Base-by-base conservation (phyloP, 257 asterid species). In the Scutellaria baicalensis region DNA sequence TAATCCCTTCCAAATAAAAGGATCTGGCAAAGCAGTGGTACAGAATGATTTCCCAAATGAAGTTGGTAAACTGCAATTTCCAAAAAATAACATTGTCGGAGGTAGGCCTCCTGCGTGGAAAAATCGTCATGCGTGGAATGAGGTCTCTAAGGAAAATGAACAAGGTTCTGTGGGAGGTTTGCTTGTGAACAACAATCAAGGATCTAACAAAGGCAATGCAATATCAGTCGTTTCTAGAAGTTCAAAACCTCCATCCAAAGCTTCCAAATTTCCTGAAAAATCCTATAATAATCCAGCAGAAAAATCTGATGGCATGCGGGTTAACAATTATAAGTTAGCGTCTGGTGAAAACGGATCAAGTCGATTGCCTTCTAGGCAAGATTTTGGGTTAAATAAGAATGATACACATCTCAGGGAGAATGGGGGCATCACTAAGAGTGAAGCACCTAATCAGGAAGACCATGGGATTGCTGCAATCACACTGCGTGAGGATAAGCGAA, bases 1-100 rank as follows among this genome's bases (percentile, higher is more conserved):
- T 60, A 94, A 94, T 75, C 99, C 99, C 12, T 94, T 94, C 84
- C 97, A 81, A 69, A 69, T 84, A 65, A 89, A 91, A 83, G 95
- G 90, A 68, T 78, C 97, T 56, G 92, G 86, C 66, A 90, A 83
- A 69, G 64, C 77, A 71, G 73, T 76, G 45, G 69, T 71, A 70
- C 87, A 86, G 73, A 87, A 78, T 62, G 83, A 78, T 75, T 79
- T 78, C 75, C 69, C 75, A 51, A 88, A 83, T 69, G 85, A 78
- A 71, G 81, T 81, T 69, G 90, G 84, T 65, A 88, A 82, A 68
- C 61, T 84, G 68, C 91, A 84, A 48, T 80, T 77, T 75, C 79
- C 90, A 36, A 84, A 83, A 70, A 66, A 75, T 74, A 86, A 78
- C 61, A 77, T 71, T 21, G 71, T 63, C 44, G 57, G 72, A 45